Conservation (phyloP, 768 basidiomycete species). For the Boletus barrowsii region DNA sequence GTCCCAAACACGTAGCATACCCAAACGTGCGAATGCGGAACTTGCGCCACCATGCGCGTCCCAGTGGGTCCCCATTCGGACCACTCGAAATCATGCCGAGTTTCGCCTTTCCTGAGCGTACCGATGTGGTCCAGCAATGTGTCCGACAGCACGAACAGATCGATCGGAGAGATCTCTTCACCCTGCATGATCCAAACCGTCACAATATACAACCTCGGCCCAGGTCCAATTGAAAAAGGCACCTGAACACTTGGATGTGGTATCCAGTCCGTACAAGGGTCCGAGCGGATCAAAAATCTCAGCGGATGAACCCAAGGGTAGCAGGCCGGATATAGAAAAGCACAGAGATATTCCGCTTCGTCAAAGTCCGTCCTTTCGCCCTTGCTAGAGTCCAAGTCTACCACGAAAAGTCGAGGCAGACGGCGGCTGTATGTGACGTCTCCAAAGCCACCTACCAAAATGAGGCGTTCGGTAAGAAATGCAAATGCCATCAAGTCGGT, state of each 20-base stretch:
- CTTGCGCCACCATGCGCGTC: conserved; percentile 41
- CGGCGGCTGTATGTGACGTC: conserved; percentile 19
- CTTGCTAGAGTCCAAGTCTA: conserved; percentile 39
- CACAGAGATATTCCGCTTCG: conserved; percentile 33
- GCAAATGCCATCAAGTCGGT: conserved; percentile 38
- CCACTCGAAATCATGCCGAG: conserved; percentile 39
- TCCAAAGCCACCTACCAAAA: conserved; percentile 35
- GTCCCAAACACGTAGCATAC: conserved; percentile 57
- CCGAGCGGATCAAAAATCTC: conserved; percentile 47
- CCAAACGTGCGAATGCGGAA: conserved; percentile 45
- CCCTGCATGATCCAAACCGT: conserved; percentile 38
- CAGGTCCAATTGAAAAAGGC: conserved; percentile 46
- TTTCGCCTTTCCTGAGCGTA: conserved; percentile 12
- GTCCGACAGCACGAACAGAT: conserved; percentile 43
- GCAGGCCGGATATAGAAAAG: conserved; percentile 43
- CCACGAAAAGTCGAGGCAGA: conserved; percentile 33
- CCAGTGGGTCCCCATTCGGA: conserved; percentile 49
- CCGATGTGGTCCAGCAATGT: conserved; percentile 33
- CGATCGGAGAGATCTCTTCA: conserved; percentile 29
- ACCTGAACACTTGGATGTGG: conserved; percentile 33
- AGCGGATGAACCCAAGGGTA: conserved; percentile 24
- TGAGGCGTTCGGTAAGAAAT: conserved; percentile 40
- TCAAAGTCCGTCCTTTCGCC: conserved; percentile 28
- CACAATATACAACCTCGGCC: conserved; percentile 46
- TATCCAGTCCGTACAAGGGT: conserved; percentile 49